Percentiles rank a stretch among this genome's conserved stretches.
Conservation (phyloP, 805 yeast genomes). For the Candida tibetensis region DNA sequence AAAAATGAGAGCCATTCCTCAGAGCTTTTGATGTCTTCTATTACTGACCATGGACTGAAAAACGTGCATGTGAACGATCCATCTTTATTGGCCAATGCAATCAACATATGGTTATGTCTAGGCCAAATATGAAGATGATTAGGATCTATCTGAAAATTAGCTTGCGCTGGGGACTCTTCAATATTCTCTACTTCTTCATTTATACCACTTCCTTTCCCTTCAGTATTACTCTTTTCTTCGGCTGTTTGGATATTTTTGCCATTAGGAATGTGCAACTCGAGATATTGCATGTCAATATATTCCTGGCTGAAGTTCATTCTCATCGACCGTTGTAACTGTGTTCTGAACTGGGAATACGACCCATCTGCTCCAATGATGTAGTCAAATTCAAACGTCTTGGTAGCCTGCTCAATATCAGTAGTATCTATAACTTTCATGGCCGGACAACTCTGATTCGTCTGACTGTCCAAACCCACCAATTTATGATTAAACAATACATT, state of each 20-base stretch:
- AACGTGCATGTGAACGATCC: constrained; percentile 89
- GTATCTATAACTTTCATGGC: constrained; percentile 24
- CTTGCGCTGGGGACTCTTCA: too few relatives aligned
- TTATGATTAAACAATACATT: constrained; percentile 54
- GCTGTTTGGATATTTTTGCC: constrained; percentile 17
- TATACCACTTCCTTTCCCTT: not conserved
- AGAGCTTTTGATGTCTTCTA: constrained; percentile 49
- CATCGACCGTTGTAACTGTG: constrained; percentile 60
- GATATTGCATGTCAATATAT: constrained; percentile 78
- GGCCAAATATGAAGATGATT: constrained; percentile 95
- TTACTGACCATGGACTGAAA: constrained; percentile 74
- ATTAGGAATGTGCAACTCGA: constrained; percentile 77
- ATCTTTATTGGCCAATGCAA: constrained; percentile 81
- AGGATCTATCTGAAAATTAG: constrained; percentile 54
- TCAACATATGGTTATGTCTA: constrained; percentile 77
- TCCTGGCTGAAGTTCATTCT: constrained; percentile 73
- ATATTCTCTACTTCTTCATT: too few relatives aligned
- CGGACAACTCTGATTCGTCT: constrained; percentile 12
- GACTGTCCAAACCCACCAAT: constrained; percentile 40
- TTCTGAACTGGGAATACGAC: constrained; percentile 69
- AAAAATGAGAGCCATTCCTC: constrained; percentile 55
- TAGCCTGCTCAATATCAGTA: constrained; percentile 14
- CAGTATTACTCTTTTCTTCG: constrained; percentile 4
- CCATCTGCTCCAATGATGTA: constrained; percentile 86
- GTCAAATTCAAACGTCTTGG: constrained; percentile 40